A percentile compares a stretch with the other conserved stretches of the same genome.
phyloP scores from a whole-genome alignment of 208 protist genomes.

The Leishmania aethiopica region DNA sequence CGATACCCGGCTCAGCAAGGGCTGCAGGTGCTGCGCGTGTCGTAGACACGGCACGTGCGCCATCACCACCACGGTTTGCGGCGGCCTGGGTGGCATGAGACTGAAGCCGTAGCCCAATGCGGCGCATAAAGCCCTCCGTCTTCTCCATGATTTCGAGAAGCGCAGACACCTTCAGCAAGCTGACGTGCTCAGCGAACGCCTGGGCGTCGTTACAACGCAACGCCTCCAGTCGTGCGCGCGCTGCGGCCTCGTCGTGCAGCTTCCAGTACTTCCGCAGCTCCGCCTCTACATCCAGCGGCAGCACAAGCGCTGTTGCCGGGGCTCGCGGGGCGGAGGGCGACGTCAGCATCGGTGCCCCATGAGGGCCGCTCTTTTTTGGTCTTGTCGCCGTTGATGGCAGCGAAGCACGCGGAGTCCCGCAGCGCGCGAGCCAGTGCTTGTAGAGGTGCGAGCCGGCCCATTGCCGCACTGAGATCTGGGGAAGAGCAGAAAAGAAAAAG shows the following conservation, averaged over 20 bases:
- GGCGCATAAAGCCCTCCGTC: slow-evolving; percentile 61
- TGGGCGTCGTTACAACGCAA: slow-evolving; percentile 48
- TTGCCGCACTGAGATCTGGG: slow-evolving; percentile 1
- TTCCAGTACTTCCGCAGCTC: slow-evolving; percentile 49
- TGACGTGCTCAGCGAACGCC: slow-evolving; percentile 55
- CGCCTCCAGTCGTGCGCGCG: slow-evolving; percentile 41
- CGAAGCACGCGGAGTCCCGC: neutral
- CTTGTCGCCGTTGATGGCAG: neutral
- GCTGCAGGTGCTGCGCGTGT: neutral
- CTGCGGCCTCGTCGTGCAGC: slow-evolving; percentile 46
- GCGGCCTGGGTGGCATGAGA: slow-evolving; percentile 4
- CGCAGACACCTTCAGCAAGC: slow-evolving; percentile 50
- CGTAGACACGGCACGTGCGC: neutral
- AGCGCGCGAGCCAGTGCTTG: slow-evolving; percentile 25
- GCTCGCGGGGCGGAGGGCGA: neutral
- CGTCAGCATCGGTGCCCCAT: neutral
- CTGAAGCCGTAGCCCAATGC: slow-evolving; percentile 47
- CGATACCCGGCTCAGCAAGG: neutral
- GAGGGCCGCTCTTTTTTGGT: neutral
- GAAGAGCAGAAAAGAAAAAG: slow-evolving; percentile 1
- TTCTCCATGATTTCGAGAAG: slow-evolving; percentile 69
- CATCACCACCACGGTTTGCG: neutral
- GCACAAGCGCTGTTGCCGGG: slow-evolving; percentile 20
- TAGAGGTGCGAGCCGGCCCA: slow-evolving; percentile 24
- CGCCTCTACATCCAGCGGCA: slow-evolving; percentile 18